Evolutionary conservation across 176 grass and related monocot species (phyloP).

Genomic region (Musa troglodytarum): DNA sequence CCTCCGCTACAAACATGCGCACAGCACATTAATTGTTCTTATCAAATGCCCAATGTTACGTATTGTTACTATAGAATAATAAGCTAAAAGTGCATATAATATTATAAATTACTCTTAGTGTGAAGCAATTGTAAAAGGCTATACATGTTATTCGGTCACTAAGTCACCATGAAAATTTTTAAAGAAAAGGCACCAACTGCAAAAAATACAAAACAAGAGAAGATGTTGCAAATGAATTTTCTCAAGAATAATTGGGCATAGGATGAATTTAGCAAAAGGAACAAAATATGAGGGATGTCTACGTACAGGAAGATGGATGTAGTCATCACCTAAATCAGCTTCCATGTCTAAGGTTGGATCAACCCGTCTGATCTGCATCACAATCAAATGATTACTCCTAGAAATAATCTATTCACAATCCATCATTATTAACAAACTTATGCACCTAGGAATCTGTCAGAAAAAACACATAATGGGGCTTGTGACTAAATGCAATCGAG

Average conservation of each 20-base stretch:
- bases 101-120: not conserved
- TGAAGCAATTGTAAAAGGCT: not conserved
- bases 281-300: not conserved
- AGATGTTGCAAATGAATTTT: not conserved
- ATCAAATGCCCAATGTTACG: too few species aligned
- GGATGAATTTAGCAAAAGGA: constrained; percentile 7
- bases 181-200: not conserved
- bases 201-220: not conserved
- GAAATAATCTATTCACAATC: not conserved
- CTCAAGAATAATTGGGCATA: not conserved
- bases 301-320: constrained; percentile 78
- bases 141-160: not conserved
- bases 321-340: constrained; percentile 87
- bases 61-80: too few species aligned
- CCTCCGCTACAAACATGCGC: too few species aligned
- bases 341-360: constrained; percentile 98
- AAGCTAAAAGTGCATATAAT: too few species aligned
- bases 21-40: too few species aligned
- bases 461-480: not conserved
- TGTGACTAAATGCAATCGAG: constrained; percentile 3
- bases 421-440: not conserved
- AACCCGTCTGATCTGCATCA: constrained; percentile 77
- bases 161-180: not conserved
- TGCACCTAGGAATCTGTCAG: not conserved
- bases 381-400: constrained; percentile 6